Evolutionary conservation across 2,329 filamentous ascomycete genomes (phyloP).

Genomic region (Falciphora oryzae): DNA sequence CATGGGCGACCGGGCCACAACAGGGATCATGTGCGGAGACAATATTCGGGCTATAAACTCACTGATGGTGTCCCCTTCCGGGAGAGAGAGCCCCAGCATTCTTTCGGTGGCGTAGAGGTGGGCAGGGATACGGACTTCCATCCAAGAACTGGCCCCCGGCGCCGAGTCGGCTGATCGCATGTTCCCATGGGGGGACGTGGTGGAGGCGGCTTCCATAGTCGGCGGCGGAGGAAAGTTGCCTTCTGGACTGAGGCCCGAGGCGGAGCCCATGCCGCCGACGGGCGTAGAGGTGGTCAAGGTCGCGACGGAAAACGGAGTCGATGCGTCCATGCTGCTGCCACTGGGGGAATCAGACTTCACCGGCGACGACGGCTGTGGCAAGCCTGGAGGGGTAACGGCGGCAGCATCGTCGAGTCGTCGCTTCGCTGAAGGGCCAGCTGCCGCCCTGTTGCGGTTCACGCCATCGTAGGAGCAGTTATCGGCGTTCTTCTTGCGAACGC

Average conservation of each 20-base stretch:
- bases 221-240: not conserved
- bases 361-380: not conserved
- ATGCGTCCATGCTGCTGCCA: slow-evolving; percentile 2
- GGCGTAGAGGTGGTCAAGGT: not conserved
- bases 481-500: slow-evolving; percentile 9
- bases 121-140: slow-evolving; percentile 5
- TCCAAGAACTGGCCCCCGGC: not conserved
- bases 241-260: not conserved
- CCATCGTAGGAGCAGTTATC: slow-evolving; percentile 8
- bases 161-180: not conserved
- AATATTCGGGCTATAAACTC: not conserved
- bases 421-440: slow-evolving; percentile 4
- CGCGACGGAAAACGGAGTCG: not conserved
- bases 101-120: slow-evolving; percentile 8
- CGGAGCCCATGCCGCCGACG: not conserved
- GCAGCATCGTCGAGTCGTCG: slow-evolving; percentile 1
- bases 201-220: not conserved
- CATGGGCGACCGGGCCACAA: not conserved
- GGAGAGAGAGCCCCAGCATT: slow-evolving; percentile 4
- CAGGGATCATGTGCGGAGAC: not conserved
- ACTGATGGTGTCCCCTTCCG: slow-evolving; percentile 7
- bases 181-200: not conserved
- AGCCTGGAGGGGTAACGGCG: not conserved
- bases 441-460: not conserved
- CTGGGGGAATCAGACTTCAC: slow-evolving; percentile 1